These are phyloP conservation scores for Diversispora epigaea DNA, from an alignment of 192 early-diverging fungal species.

Conservation along the genomic window DNA sequence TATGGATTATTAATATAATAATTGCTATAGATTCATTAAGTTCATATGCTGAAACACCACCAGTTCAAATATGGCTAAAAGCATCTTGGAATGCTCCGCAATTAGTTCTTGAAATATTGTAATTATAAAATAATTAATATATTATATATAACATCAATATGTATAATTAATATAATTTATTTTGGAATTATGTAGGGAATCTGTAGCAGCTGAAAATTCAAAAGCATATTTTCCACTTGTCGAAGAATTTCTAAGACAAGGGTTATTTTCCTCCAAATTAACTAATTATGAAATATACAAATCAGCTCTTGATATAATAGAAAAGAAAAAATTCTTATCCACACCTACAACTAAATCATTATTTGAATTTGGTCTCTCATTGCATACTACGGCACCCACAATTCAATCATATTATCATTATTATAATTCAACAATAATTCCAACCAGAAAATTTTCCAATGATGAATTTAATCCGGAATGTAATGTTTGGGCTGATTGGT, in stretches of 20 bases:
- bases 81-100: slow-evolving; percentile 69
- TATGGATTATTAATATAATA: no score
- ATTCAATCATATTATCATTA: slow-evolving; percentile 82
- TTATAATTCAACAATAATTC: slow-evolving; percentile 71
- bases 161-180: no score
- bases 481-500: slow-evolving; percentile 67
- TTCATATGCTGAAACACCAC: slow-evolving; percentile 39
- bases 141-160: no score
- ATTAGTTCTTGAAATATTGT: slow-evolving; percentile 74
- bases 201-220: slow-evolving; percentile 60
- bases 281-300: slow-evolving; percentile 53
- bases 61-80: slow-evolving; percentile 49
- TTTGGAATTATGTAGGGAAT: slow-evolving; percentile 49
- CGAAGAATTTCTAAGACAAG: slow-evolving; percentile 47
- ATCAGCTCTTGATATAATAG: slow-evolving; percentile 50
- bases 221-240: no score
- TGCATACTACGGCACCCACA: slow-evolving; percentile 70
- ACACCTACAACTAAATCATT: slow-evolving; percentile 52
- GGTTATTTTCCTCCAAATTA: slow-evolving; percentile 32
- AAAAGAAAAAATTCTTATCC: slow-evolving; percentile 42
- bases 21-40: no score
- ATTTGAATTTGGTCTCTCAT: slow-evolving; percentile 67
- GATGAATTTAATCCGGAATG: slow-evolving; percentile 51
- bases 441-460: slow-evolving; percentile 40
- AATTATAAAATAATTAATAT: slow-evolving; percentile 33